These are phyloP conservation scores for Echites panduratus DNA, from an alignment of 257 asterid genomes.

Conservation along the genomic window DNA sequence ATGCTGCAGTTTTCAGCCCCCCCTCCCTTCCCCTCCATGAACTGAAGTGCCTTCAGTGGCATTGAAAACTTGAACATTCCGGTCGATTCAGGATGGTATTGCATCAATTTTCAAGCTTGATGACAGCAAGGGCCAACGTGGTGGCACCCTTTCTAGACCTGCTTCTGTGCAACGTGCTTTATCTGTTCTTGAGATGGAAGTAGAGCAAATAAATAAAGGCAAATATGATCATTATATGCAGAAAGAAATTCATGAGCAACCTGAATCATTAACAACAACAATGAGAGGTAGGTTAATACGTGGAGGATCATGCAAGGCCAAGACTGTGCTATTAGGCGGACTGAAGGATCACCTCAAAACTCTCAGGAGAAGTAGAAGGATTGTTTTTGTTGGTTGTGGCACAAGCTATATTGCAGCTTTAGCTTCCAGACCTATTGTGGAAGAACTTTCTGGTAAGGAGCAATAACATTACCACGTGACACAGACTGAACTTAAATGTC, in stretches of 20 bases:
- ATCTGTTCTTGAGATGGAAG: constrained; percentile 94
- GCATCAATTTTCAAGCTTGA: constrained; percentile 81
- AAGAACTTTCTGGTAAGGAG: constrained; percentile 88
- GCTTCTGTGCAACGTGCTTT: constrained; percentile 93
- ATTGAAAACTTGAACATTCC: constrained; percentile 12
- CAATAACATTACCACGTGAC: not conserved
- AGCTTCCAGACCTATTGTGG: constrained; percentile 88
- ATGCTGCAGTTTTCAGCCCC: not conserved
- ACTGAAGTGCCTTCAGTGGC: not conserved
- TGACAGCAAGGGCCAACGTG: constrained; percentile 42
- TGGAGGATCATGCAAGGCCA: constrained; percentile 86
- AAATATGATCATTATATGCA: constrained; percentile 95
- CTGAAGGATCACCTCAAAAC: constrained; percentile 90
- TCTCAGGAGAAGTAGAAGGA: constrained; percentile 91
- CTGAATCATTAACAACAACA: constrained; percentile 87
- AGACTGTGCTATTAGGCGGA: constrained; percentile 93
- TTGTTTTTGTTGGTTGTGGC: constrained; percentile 93
- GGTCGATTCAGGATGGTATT: constrained; percentile 68
- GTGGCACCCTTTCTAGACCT: constrained; percentile 54
- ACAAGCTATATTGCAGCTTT: constrained; percentile 97
- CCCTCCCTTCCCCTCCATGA: not conserved
- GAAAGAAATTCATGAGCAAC: constrained; percentile 97
- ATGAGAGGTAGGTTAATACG: constrained; percentile 97
- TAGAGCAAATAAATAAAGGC: constrained; percentile 94
- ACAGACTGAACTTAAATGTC: not conserved